Percentiles rank a stretch among this genome's conserved stretches.
These are phyloP conservation scores for Hypoxylon subgilvum DNA, from an alignment of 495 filamentous ascomycete species.

Conservation along the genomic window DNA sequence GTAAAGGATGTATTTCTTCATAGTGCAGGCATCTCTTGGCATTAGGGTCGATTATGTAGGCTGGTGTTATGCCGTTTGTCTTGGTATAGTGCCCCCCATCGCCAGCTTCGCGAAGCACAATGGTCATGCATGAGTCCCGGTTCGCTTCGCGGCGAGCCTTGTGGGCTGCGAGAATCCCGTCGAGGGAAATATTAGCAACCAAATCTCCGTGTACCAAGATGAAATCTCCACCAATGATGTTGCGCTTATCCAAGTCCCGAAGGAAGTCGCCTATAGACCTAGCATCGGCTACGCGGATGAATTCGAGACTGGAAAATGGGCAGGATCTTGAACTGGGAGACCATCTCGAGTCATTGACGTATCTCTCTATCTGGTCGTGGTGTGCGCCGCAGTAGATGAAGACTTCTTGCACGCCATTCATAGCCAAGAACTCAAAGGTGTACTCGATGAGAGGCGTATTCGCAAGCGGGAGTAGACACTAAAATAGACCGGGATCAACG, in stretches of 20 bases:
- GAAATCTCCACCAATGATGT: conserved; percentile 88
- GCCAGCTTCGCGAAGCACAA: conserved; percentile 84
- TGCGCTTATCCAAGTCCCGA: conserved; percentile 87
- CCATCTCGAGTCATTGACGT: conserved; percentile 66
- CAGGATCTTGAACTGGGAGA: conserved; percentile 61
- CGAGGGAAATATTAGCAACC: conserved; percentile 87
- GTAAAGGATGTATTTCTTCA: conserved; percentile 69
- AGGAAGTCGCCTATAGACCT: conserved; percentile 91
- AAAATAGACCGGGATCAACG: conserved; percentile 7
- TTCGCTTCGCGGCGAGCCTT: conserved; percentile 79
- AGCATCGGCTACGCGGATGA: conserved; percentile 84
- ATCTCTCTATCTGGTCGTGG: conserved; percentile 84
- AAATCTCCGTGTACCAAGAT: conserved; percentile 91
- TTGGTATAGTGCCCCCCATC: conserved; percentile 71
- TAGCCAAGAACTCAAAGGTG: conserved; percentile 93
- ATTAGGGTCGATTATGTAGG: conserved; percentile 83
- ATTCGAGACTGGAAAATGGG: conserved; percentile 82
- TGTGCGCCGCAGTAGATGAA: conserved; percentile 92
- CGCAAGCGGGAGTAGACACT: conserved; percentile 93
- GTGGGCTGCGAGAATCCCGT: conserved; percentile 77
- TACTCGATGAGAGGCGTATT: conserved; percentile 97
- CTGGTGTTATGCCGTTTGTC: conserved; percentile 71
- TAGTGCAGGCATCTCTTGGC: conserved; percentile 89
- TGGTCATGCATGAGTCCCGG: conserved; percentile 98
- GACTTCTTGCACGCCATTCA: conserved; percentile 88